Conservation (phyloP, 2,329 filamentous ascomycete genomes). For the Proliferodiscus dingleyae region DNA sequence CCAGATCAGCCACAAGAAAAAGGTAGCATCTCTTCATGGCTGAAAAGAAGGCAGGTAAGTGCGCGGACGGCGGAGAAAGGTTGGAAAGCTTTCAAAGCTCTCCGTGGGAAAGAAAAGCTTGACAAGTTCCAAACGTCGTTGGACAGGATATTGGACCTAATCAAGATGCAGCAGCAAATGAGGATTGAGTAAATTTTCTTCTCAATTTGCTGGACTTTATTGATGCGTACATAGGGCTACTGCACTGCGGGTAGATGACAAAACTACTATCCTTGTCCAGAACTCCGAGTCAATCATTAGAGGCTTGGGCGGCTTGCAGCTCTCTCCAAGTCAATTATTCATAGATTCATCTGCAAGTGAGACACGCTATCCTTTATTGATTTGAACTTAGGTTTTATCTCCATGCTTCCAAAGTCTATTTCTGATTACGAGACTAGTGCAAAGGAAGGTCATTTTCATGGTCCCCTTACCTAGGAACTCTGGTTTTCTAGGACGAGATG, state of each 20-base stretch:
- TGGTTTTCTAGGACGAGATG: slow-evolving; percentile 3
- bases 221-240: background rate
- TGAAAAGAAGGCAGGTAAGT: too few relatives aligned
- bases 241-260: background rate
- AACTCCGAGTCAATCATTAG: background rate
- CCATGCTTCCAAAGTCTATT: background rate
- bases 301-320: too few relatives aligned
- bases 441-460: slow-evolving; percentile 1
- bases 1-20: background rate
- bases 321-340: too few relatives aligned
- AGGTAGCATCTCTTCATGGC: background rate
- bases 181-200: background rate
- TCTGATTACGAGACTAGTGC: background rate
- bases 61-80: too few relatives aligned
- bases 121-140: slow-evolving; percentile 1
- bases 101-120: background rate
- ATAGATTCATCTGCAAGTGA: too few relatives aligned
- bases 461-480: slow-evolving; percentile 5
- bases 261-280: background rate
- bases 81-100: slow-evolving; percentile 3
- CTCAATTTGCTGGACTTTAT: background rate
- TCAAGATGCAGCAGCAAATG: background rate
- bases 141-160: background rate
- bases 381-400: background rate
- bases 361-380: too few relatives aligned